Percentiles rank a stretch among this genome's conserved stretches.
phyloP scores from a whole-genome alignment of 371 early-diverging fungal species.

The Rhizopus arrhizus region DNA sequence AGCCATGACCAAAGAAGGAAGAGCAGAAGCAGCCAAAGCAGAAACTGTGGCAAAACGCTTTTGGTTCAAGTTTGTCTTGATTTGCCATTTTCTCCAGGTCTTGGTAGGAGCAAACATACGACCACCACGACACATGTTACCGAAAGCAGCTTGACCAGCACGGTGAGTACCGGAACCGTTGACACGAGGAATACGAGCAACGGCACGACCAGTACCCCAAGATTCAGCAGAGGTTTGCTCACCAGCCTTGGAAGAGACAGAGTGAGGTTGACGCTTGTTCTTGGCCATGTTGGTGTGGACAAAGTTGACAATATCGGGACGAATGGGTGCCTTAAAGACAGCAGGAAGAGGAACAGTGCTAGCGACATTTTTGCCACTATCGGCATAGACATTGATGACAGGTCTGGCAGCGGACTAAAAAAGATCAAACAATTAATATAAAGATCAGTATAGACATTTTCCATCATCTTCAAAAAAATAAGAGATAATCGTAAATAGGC shows the following conservation, averaged over 20 bases:
- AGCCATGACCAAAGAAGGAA: constrained; percentile 95
- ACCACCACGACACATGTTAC: constrained; percentile 99
- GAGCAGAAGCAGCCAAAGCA: constrained; percentile 98
- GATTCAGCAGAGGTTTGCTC: constrained; percentile 99
- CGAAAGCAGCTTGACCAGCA: constrained; percentile 99
- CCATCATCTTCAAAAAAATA: not conserved
- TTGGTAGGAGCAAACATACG: constrained; percentile 99
- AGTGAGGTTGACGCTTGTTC: constrained; percentile 99
- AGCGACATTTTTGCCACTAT: constrained; percentile 71
- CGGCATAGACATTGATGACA: constrained; percentile 90
- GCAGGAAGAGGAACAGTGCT: constrained; percentile 90
- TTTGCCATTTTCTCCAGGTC: constrained; percentile 99
- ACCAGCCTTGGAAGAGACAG: constrained; percentile 98
- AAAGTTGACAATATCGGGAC: constrained; percentile 96
- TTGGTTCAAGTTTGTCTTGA: constrained; percentile 98
- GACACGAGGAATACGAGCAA: constrained; percentile 99
- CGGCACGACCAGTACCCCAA: constrained; percentile 99
- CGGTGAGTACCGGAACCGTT: constrained; percentile 99
- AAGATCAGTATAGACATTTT: not conserved
- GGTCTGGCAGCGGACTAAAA: constrained; percentile 74
- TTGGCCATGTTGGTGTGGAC: constrained; percentile 98
- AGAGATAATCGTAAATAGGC: not conserved
- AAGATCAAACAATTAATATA: not conserved
- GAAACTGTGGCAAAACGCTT: constrained; percentile 98
- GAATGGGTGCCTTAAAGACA: constrained; percentile 98